These are phyloP conservation scores for Quercus cerris DNA, from an alignment of 306 rosid genomes.

Conservation along the genomic window DNA sequence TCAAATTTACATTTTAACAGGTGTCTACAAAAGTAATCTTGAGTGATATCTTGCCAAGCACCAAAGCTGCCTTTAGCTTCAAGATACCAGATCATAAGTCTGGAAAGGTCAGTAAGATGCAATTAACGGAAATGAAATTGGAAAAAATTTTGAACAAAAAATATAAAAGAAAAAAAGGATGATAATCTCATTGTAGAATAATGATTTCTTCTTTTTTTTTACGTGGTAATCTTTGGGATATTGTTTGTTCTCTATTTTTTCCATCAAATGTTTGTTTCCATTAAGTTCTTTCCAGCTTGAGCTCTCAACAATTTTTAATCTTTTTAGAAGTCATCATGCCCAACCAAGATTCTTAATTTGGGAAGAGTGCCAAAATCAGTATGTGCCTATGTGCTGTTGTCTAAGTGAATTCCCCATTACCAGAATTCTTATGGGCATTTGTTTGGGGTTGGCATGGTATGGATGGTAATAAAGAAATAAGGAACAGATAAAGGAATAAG, in stretches of 20 bases:
- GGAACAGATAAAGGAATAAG: too few relatives aligned
- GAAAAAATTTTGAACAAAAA: neutral
- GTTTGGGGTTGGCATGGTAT: slow-evolving; percentile 5
- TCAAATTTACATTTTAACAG: slow-evolving; percentile 34
- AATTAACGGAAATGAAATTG: neutral
- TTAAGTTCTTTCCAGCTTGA: neutral
- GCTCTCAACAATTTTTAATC: too few relatives aligned
- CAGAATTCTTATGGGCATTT: too few relatives aligned
- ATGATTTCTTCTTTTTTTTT: neutral
- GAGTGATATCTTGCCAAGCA: slow-evolving; percentile 55
- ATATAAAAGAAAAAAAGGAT: neutral
- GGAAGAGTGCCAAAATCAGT: neutral
- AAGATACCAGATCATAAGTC: slow-evolving; percentile 90
- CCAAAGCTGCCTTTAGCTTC: slow-evolving; percentile 80
- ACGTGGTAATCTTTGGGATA: neutral
- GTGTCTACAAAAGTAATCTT: slow-evolving; percentile 72
- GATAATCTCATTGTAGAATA: neutral
- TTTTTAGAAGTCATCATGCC: neutral
- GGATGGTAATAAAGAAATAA: neutral
- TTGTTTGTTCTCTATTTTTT: neutral
- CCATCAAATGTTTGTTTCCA: slow-evolving; percentile 13
- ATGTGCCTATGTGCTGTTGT: neutral
- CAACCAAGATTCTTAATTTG: neutral
- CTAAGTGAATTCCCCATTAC: too few relatives aligned
- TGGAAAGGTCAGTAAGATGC: slow-evolving; percentile 68